Evolutionary conservation across 768 basidiomycete genomes (phyloP).

Genomic region (Termitomyces sp.): DNA sequence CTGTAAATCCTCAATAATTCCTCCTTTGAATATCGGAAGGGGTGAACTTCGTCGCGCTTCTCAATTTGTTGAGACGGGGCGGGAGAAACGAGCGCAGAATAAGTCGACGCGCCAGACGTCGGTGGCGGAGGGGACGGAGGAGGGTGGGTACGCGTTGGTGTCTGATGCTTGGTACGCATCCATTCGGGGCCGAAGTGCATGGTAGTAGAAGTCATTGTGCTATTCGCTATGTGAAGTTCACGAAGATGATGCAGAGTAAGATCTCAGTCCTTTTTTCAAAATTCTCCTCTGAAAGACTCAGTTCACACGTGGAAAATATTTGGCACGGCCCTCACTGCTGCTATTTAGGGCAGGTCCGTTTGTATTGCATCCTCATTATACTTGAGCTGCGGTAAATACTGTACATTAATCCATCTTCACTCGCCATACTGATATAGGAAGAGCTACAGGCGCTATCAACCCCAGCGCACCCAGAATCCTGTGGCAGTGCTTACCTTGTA

Average conservation of each 20-base stretch:
- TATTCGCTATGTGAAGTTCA: conserved; percentile 13
- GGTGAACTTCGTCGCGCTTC: conserved; percentile 58
- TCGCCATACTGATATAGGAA: conserved; percentile 71
- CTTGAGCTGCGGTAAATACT: conserved; percentile 1
- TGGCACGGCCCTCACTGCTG: conserved; percentile 9
- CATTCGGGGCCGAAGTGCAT: conserved; percentile 93
- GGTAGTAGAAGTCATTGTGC: conserved; percentile 50
- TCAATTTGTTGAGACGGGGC: conserved; percentile 44
- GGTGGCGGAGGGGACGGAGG: conserved; percentile 58
- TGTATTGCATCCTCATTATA: not conserved
- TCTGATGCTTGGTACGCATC: conserved; percentile 79
- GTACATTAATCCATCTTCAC: conserved; percentile 38
- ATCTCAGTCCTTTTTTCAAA: conserved; percentile 23
- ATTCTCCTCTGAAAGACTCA: conserved; percentile 23
- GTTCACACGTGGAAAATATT: conserved; percentile 39
- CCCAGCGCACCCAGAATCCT: not conserved
- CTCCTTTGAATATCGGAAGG: conserved; percentile 85
- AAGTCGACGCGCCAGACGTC: conserved; percentile 53
- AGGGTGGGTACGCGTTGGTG: conserved; percentile 43
- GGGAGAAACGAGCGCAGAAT: conserved; percentile 63
- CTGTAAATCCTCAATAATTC: conserved; percentile 80
- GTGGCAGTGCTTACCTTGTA: conserved; percentile 64
- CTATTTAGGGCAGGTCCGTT: conserved; percentile 35
- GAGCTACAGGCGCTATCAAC: conserved; percentile 31
- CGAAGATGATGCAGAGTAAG: conserved; percentile 15